Conservation (phyloP, 2,329 filamentous ascomycete species). For the Cladosporium halotolerans region DNA sequence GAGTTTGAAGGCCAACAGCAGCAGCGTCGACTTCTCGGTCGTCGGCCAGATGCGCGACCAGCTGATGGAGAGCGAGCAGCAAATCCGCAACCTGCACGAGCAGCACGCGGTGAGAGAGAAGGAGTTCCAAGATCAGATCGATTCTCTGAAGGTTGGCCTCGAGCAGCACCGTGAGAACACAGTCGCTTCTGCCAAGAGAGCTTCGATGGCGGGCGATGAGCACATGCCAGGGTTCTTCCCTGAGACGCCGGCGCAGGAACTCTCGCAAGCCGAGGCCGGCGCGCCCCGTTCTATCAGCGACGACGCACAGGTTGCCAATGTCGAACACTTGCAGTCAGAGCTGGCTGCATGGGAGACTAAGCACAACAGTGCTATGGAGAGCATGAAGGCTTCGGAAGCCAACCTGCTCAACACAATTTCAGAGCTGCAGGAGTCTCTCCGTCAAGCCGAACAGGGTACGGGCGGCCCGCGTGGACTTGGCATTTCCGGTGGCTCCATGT, state of each 20-base stretch:
- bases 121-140: slow-evolving; percentile 66
- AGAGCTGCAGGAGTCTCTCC: slow-evolving; percentile 60
- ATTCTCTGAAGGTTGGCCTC: slow-evolving; percentile 56
- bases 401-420: slow-evolving; percentile 65
- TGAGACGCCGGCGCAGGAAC: slow-evolving; percentile 31
- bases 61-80: slow-evolving; percentile 74
- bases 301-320: slow-evolving; percentile 11
- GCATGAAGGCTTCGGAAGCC: slow-evolving; percentile 65
- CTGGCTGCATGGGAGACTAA: slow-evolving; percentile 68
- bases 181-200: slow-evolving; percentile 5
- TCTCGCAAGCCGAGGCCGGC: slow-evolving; percentile 21
- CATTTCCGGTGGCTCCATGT: slow-evolving; percentile 19
- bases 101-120: slow-evolving; percentile 67
- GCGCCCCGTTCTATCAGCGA: slow-evolving; percentile 16
- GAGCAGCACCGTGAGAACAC: slow-evolving; percentile 24
- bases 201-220: slow-evolving; percentile 21
- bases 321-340: slow-evolving; percentile 59
- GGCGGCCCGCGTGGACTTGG: slow-evolving; percentile 9
- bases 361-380: slow-evolving; percentile 63
- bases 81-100: slow-evolving; percentile 68
- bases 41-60: slow-evolving; percentile 83
- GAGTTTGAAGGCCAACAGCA: slow-evolving; percentile 68
- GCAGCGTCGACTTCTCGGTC: slow-evolving; percentile 77
- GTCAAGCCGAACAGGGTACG: background rate
- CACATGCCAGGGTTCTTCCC: slow-evolving; percentile 35